phyloP scores from a whole-genome alignment of 73 alveolate genomes.

The Paramecium pentaurelia region DNA sequence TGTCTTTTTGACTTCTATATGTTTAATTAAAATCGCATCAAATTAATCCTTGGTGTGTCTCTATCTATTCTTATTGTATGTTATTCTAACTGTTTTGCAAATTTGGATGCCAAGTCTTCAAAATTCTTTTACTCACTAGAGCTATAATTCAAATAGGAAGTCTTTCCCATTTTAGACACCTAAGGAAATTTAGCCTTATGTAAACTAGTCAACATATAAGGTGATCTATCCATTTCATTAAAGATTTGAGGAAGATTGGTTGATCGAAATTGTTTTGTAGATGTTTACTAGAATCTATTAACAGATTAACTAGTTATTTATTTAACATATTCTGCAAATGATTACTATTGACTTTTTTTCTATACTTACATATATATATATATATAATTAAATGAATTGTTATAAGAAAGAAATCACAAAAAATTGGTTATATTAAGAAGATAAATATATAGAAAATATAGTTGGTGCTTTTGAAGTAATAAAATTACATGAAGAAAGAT shows the following conservation, averaged over 20 bases:
- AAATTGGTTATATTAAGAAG: neutral
- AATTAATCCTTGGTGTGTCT: neutral
- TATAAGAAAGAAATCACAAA: neutral
- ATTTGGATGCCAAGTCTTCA: neutral
- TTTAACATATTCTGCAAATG: neutral
- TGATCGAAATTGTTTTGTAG: neutral
- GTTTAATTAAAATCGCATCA: neutral
- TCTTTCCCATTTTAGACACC: neutral
- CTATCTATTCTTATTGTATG: neutral
- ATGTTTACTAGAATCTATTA: neutral
- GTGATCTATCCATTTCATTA: neutral
- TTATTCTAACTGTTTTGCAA: neutral
- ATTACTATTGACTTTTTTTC: neutral
- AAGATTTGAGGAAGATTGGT: neutral
- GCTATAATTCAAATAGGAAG: neutral
- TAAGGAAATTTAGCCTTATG: neutral
- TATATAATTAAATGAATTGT: conserved; percentile 9
- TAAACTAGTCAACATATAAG: neutral
- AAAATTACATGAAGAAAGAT: neutral
- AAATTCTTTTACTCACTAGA: neutral
- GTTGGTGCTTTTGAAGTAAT: conserved; percentile 8
- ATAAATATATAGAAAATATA: neutral
- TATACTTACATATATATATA: neutral
- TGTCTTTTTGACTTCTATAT: neutral
- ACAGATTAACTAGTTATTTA: neutral